These are phyloP conservation scores for Leishmania aethiopica DNA, from an alignment of 208 protist genomes.

Conservation along the genomic window DNA sequence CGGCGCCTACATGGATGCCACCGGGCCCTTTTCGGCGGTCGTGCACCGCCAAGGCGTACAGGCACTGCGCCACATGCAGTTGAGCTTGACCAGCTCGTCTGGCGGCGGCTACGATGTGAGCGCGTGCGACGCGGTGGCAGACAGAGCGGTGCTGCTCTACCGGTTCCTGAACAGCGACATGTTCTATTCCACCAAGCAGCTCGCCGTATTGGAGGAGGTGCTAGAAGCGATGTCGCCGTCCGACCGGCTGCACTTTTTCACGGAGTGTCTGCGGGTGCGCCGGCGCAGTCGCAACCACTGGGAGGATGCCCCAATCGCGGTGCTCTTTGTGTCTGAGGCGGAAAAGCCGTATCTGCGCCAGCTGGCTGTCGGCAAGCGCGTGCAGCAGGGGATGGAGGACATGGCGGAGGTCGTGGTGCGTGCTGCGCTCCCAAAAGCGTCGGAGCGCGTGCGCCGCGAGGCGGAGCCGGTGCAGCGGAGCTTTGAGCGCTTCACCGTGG, in stretches of 20 bases:
- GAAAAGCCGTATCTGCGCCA: conserved; percentile 38
- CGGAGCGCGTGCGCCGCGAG: conserved; percentile 21
- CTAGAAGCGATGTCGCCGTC: conserved; percentile 38
- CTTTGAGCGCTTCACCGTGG: conserved; percentile 41
- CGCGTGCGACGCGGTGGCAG: conserved; percentile 10
- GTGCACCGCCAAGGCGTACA: conserved; percentile 22
- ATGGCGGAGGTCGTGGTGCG: conserved; percentile 32
- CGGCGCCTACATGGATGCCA: conserved; percentile 58
- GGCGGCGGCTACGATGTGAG: conserved; percentile 2
- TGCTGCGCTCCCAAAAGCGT: conserved; percentile 24
- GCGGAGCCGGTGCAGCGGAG: conserved; percentile 26
- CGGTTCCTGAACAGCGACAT: conserved; percentile 90
- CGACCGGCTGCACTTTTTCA: conserved; percentile 67
- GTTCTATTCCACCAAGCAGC: conserved; percentile 73
- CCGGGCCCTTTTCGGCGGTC: conserved; percentile 31
- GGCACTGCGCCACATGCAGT: conserved; percentile 25
- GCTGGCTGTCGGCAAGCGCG: conserved; percentile 39
- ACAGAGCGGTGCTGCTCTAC: conserved; percentile 52
- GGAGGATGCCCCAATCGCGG: conserved; percentile 77
- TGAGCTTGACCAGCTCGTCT: not conserved
- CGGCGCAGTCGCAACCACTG: conserved; percentile 73
- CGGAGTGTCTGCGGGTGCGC: conserved; percentile 67
- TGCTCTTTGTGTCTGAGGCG: conserved; percentile 53
- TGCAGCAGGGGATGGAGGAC: conserved; percentile 43
- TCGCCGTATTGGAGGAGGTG: conserved; percentile 58